Evolutionary conservation across 352 stramenopile species (phyloP), one percentile per base, ranked within the genome.

Genomic region (Paralagenidium karlingii): DNA sequence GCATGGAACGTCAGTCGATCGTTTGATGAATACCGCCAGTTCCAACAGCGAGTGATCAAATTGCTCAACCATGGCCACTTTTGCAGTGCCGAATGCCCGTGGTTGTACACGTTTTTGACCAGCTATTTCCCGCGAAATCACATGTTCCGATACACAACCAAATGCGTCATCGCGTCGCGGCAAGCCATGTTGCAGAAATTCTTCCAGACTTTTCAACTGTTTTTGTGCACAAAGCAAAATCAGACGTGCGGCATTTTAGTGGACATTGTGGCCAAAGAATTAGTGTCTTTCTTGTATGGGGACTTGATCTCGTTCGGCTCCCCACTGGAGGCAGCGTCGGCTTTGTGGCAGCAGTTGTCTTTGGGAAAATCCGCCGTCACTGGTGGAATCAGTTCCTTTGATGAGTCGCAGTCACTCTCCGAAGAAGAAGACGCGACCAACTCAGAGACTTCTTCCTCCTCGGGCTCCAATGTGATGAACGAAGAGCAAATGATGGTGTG

Each of bases 121-220:
- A 83, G 67, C 48, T 82, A 82, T 44, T 86, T 86, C 51, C 73
- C 73, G 8, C 80, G 80, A 47, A 76, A 70, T 24, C 39, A 68
- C 16, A 38, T 83, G 1, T 80, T 79, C 47, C n/a, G n/a, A n/a
- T n/a, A n/a, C n/a, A n/a, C n/a, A n/a, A n/a, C n/a, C n/a, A n/a
- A n/a, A n/a, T 51, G 62, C 5, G 22, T 22, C 7, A 16, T 16
- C 7, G 22, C 19, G 22, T 22, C 7, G 8, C 58, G 73, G 5
- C 67, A 68, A 4, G 58, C 70, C 11, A 62, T 60, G 25, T 58
- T 86, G 11, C 59, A 73, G 40, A 37, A 56, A 18, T 81, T 83
- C 45, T 77, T 86, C 29, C 40, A 53, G n/a, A 68, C 57, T 19
- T 47, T 81, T 0, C 62, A 80, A 40, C 55, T 43, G 3, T 77